Evolutionary conservation across 257 asterid genomes (phyloP).

Genomic region (Nicotiana obtusifolia): DNA sequence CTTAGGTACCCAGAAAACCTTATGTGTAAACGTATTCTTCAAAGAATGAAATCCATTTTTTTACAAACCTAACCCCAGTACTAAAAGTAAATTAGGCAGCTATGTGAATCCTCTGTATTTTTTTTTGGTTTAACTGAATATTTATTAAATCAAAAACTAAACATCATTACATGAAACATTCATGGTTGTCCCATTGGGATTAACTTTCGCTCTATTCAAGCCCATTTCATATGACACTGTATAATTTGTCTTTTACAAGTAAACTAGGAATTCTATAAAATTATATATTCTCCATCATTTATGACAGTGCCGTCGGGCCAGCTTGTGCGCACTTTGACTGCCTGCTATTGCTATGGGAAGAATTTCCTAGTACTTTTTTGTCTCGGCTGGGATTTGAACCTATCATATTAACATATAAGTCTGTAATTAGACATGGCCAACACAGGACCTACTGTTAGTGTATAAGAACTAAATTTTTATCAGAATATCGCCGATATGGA

Average conservation of each 20-base stretch:
- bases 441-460: not conserved
- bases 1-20: not conserved
- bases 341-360: no score
- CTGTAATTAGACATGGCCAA: not conserved
- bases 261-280: not conserved
- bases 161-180: no score
- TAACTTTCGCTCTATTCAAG: not conserved
- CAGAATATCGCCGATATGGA: not conserved
- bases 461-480: not conserved
- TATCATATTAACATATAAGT: not conserved
- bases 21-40: not conserved
- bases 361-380: no score
- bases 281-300: not conserved
- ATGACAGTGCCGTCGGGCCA: no score
- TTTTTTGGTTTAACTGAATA: not conserved
- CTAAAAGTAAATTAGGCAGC: no score
- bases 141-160: no score
- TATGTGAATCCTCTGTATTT: not conserved
- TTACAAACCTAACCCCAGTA: not conserved
- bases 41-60: not conserved
- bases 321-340: no score
- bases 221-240: not conserved
- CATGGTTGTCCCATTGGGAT: no score
- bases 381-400: no score
- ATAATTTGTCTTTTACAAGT: not conserved